phyloP scores from a whole-genome alignment of 176 grass and related monocot species.

The Tillandsia leiboldiana region DNA sequence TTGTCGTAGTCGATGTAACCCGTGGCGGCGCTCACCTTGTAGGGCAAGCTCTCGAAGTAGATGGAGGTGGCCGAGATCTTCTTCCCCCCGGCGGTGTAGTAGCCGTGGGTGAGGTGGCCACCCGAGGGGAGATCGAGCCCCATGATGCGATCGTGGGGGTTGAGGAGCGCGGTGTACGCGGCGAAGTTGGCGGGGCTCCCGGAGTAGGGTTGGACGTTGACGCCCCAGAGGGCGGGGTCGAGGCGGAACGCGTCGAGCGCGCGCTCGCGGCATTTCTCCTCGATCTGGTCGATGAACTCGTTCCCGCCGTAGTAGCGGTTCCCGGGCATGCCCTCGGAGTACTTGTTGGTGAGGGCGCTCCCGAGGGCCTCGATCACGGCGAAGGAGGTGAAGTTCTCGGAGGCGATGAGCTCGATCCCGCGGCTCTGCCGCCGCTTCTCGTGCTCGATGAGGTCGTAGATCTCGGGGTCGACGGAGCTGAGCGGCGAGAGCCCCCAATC shows the following conservation, averaged over 20 bases:
- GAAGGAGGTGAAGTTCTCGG: conserved; percentile 98
- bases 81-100: conserved; percentile 85
- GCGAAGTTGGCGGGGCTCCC: conserved; percentile 99
- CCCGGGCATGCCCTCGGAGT: conserved; percentile 93
- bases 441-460: conserved; percentile 74
- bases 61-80: conserved; percentile 99
- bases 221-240: conserved; percentile 59
- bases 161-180: conserved; percentile 88
- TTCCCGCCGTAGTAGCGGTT: conserved; percentile 93
- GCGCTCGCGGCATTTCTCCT: conserved; percentile 75
- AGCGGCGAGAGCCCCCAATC: conserved; percentile 66
- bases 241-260: conserved; percentile 72
- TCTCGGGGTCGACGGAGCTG: conserved; percentile 36
- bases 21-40: conserved; percentile 63
- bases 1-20: conserved; percentile 92
- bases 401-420: conserved; percentile 99
- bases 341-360: conserved; percentile 91
- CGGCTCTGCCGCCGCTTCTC: conserved; percentile 87
- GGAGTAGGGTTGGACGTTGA: conserved; percentile 99
- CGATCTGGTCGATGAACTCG: conserved; percentile 91
- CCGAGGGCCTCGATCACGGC: conserved; percentile 97
- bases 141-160: conserved; percentile 98
- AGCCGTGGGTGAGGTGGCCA: conserved; percentile 85
- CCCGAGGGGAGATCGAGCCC: conserved; percentile 91
- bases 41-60: conserved; percentile 90